Base-by-base conservation (phyloP, 1,284 basidiomycete genomes). In the Ceratobasidium sp. region DNA sequence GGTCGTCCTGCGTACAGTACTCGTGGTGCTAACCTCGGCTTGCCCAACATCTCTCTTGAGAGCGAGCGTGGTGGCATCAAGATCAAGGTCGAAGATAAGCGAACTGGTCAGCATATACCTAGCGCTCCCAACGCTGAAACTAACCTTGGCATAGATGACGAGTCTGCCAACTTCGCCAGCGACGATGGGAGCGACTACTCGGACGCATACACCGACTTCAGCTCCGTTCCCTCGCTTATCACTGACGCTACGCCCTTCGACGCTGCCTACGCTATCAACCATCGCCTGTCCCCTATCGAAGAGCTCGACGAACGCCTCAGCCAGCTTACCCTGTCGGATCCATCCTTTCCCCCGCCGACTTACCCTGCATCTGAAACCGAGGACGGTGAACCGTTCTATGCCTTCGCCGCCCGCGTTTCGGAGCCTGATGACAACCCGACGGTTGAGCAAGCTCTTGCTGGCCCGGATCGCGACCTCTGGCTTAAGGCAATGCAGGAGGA, bases 371-470 rank as follows among this genome's bases (percentile, higher is more conserved):
- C 44, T 35, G 58, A 23, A 61, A 21, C 58, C 58, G 18, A 61
- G 58, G 58, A 61, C 38, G n/a, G 1, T 6, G 26, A 11, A 35
- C 26, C 43, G 13, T 23, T 28, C 21, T 61, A 38, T 35, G 43
- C 58, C 38, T 38, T 61, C 41, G 58, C 58, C 38, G 58, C 30
- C 28, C 58, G 44, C 14, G 38, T 44, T 1, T 11, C 35, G 41
- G 21, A 18, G 58, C 58, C 41, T 13, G 41, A 49, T 32, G 18
- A 52, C 54, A 72, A 67, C 26, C 43, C 21, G 38, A 41, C 61
- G 21, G 59, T 44, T 28, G 32, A 47, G 23, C 4, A 64, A 30
- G 61, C 47, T 1, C 44, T 63, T n/a, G 18, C 44, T 18, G 46
- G 47, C 28, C 61, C n/a, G 44, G 38, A 63, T 11, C 14, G 11